A percentile compares a stretch with the other conserved stretches of the same genome.
These are phyloP conservation scores for Clausena lansium DNA, from an alignment of 345 rosid genomes.

Conservation along the genomic window DNA sequence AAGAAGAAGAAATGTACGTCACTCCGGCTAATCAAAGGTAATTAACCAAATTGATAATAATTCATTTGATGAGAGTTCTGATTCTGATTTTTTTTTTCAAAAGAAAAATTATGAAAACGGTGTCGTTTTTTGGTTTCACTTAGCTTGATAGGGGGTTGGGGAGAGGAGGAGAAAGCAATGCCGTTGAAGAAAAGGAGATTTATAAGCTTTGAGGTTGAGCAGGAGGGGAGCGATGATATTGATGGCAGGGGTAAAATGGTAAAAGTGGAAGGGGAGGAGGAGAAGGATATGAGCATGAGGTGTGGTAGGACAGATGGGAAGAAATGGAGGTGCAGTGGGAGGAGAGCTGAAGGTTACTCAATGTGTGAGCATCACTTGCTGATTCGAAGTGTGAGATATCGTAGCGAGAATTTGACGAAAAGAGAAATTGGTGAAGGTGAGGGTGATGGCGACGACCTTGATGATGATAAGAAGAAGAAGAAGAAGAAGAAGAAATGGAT, in stretches of 20 bases:
- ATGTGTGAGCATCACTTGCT: constrained; percentile 13
- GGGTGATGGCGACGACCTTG: not conserved
- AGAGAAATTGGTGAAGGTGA: no score
- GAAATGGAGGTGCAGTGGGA: constrained; percentile 13
- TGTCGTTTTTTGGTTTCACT: no score
- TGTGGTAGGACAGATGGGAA: constrained; percentile 11
- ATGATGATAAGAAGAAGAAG: not conserved
- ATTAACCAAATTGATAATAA: not conserved
- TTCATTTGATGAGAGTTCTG: no score
- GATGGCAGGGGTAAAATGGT: no score
- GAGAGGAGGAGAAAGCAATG: constrained; percentile 15
- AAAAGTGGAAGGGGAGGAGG: not conserved
- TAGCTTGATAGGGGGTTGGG: constrained; percentile 4
- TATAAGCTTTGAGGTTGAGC: constrained; percentile 2
- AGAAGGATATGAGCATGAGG: not conserved
- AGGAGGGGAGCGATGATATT: no score
- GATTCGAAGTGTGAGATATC: not conserved
- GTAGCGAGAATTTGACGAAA: no score
- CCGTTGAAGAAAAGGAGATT: constrained; percentile 24
- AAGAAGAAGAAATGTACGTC: not conserved
- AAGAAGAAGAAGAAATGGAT: not conserved
- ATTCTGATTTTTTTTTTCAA: no score
- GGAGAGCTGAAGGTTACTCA: not conserved
- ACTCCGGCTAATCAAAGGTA: not conserved
- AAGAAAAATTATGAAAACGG: no score